These are phyloP conservation scores for Calonectria pseudoreteaudii DNA, from an alignment of 2,329 filamentous ascomycete genomes.

Conservation along the genomic window DNA sequence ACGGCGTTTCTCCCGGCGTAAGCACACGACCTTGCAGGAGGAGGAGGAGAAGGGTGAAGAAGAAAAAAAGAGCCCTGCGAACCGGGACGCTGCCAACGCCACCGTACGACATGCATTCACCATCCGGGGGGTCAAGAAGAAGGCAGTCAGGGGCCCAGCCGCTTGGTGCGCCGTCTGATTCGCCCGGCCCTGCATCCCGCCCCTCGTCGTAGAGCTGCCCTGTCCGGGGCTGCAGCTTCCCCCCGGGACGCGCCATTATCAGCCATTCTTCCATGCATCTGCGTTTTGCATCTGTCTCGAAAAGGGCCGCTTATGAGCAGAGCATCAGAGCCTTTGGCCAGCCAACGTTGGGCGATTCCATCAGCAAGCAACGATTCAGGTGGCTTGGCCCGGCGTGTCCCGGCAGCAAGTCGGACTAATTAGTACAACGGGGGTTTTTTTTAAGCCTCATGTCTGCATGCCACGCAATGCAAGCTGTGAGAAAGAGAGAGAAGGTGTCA, in stretches of 20 bases:
- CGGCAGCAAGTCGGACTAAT: not conserved
- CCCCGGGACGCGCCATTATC: not conserved
- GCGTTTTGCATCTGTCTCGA: slow-evolving; percentile 4
- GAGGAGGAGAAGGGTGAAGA: no score
- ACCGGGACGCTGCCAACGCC: not conserved
- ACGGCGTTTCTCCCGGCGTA: not conserved
- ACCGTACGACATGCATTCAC: slow-evolving; percentile 2
- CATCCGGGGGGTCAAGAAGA: not conserved
- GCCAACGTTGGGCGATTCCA: not conserved
- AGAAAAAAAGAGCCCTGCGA: not conserved
- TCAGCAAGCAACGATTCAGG: not conserved
- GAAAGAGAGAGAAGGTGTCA: not conserved
- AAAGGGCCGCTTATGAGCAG: not conserved
- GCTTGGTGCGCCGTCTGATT: not conserved
- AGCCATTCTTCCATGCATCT: not conserved
- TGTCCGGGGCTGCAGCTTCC: not conserved
- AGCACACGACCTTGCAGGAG: slow-evolving; percentile 2
- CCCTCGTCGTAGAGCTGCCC: not conserved
- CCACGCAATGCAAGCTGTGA: not conserved
- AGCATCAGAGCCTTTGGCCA: no score
- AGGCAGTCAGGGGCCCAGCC: not conserved
- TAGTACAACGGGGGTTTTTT: not conserved
- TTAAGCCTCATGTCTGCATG: not conserved
- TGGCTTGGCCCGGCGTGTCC: not conserved
- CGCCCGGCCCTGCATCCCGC: not conserved